A percentile compares a stretch with the other conserved stretches of the same genome.
Conservation (phyloP, 305 asterid species). For the Fraxinus nigra region DNA sequence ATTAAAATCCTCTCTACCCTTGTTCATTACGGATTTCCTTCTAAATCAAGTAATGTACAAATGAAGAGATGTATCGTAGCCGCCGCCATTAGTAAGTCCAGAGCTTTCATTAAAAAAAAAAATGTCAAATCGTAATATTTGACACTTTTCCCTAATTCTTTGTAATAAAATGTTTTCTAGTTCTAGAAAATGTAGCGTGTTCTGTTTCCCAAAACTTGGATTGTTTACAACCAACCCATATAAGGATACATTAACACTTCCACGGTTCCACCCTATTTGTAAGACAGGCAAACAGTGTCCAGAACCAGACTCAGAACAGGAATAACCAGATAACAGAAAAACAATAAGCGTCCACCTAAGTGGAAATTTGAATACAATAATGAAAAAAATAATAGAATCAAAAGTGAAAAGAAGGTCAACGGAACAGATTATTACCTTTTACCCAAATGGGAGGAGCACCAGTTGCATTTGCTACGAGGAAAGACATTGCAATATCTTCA, state of each 20-base stretch:
- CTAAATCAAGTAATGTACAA: neutral
- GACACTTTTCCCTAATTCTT: neutral
- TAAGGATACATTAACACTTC: neutral
- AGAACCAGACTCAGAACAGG: slow-evolving; percentile 5
- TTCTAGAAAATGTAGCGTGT: neutral
- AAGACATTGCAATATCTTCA: slow-evolving; percentile 92
- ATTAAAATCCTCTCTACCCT: neutral
- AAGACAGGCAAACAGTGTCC: neutral
- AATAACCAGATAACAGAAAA: slow-evolving; percentile 3
- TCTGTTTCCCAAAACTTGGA: neutral
- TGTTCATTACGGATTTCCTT: neutral
- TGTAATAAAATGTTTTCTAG: neutral
- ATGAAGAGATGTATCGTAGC: neutral
- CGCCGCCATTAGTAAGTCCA: neutral
- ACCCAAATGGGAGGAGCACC: slow-evolving; percentile 90
- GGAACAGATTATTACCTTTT: slow-evolving; percentile 44
- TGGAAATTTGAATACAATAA: neutral
- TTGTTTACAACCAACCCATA: neutral
- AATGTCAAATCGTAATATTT: neutral
- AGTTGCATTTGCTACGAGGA: slow-evolving; percentile 81
- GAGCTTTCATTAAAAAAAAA: neutral
- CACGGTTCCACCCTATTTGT: neutral
- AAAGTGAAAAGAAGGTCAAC: slow-evolving; percentile 5
- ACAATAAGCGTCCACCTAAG: neutral
- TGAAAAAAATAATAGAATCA: neutral